Evolutionary conservation across 257 asterid genomes (phyloP).

Genomic region (Ocimum tenuiflorum): DNA sequence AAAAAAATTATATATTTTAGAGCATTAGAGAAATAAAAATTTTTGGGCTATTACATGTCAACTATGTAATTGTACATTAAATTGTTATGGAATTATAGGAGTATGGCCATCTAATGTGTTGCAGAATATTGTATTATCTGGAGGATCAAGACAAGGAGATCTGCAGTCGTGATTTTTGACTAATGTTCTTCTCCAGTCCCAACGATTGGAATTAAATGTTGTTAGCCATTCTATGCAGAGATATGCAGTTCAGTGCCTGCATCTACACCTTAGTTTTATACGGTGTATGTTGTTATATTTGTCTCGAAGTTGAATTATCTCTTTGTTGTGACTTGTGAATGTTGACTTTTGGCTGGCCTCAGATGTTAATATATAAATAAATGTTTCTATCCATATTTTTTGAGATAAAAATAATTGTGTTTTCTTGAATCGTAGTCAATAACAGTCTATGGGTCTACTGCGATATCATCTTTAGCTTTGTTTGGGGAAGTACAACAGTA

Average conservation of each 20-base stretch:
- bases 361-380: background rate
- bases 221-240: constrained; percentile 91
- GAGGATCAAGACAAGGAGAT: constrained; percentile 81
- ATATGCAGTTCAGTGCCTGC: constrained; percentile 94
- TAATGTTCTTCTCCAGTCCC: constrained; percentile 43
- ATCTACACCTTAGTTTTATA: constrained; percentile 86
- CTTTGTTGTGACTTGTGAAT: constrained; percentile 12
- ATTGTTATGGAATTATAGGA: constrained; percentile 5
- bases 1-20: constrained; percentile 92
- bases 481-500: background rate
- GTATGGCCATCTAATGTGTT: constrained; percentile 20
- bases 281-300: constrained; percentile 35
- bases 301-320: background rate
- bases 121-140: constrained; percentile 89
- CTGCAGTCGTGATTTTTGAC: constrained; percentile 17
- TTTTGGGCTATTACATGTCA: constrained; percentile 67
- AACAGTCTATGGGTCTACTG: background rate
- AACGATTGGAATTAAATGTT: constrained; percentile 89
- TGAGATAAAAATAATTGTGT: background rate
- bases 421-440: background rate
- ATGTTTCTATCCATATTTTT: background rate
- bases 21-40: constrained; percentile 94
- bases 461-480: background rate
- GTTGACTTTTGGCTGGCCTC: background rate
- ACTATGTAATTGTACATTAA: constrained; percentile 2